Base-by-base conservation (phyloP, 1,139 yeast genomes). In the Pichia sp. region DNA sequence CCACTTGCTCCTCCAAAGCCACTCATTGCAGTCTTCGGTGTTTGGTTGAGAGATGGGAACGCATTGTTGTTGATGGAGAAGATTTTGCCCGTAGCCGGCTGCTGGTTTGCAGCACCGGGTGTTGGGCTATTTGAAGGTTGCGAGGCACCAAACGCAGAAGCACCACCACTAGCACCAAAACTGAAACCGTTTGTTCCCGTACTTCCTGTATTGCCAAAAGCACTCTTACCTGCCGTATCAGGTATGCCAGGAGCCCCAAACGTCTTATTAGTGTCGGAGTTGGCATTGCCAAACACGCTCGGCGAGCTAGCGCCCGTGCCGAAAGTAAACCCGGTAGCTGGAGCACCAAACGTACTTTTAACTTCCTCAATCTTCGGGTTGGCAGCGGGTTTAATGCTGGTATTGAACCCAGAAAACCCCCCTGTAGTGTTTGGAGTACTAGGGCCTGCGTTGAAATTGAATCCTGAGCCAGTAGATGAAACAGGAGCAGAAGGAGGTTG, bases 311-410 rank as follows among this genome's bases (percentile, higher is more conserved):
- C 45, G n/a, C 46, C 32, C 1, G 47, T 51, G 7, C 57, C 59
- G 45, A 58, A 58, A 10, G 41, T 40, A 45, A 58, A 57, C 11
- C 48, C 49, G 16, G 52, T 26, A 30, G 34, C 5, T 15, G 47
- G n/a, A 11, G 45, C n/a, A 34, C 23, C 29, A 15, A 19, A 4
- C 11, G 38, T 10, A 15, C 36, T 45, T 30, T 45, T 45, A 7
- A 30, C 38, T 15, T 45, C 38, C 15, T 34, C 48, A n/a, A 45
- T 31, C 15, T 45, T 45, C 11, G 23, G 36, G 38, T n/a, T 8
- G 42, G 7, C 11, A 32, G 16, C 8, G 43, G 40, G 4, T 5
- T 8, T 23, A 15, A 16, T 32, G 23, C 16, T 26, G 29, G 23
- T 42, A 26, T 15, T 41, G 30, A 51, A 30, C 4, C 31, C 47